Base-by-base conservation (phyloP, 2,329 filamentous ascomycete genomes). In the Colletotrichum simmondsii region DNA sequence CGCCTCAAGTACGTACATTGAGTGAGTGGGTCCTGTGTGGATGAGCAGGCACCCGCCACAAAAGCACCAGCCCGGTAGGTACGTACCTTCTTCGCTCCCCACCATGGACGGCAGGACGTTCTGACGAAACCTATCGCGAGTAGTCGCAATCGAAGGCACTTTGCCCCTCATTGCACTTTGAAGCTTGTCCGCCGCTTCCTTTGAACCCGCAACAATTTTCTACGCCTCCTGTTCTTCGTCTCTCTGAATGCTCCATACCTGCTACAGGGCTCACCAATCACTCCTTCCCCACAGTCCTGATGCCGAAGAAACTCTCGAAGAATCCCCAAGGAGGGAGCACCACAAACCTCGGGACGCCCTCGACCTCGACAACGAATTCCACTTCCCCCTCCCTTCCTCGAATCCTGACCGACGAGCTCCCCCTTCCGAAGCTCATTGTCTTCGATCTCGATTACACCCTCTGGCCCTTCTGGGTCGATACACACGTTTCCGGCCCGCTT, bases 381-480 rank as follows among this genome's bases (percentile, higher is more conserved):
- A 67, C 76, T 61, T 72, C 76, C 66, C 71, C 71, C 66, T 58
- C 74, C 60, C 78, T 83, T 32, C 87, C 87, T 5, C 42, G 80
- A 26, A 85, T 86, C 76, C 85, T 90, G 49, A 78, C 80, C 76
- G 87, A 90, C 81, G 83, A 90, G 54, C 89, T 91, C 0, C 94
- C 95, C 0, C 89, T 98, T 1, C 95, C 95, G 0, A 91, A 92
- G 74, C 88, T 98, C 76, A 89, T 98, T 77, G 94, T 97, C 75
- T 98, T 98, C 85, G 97, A 98, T 82, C 91, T 98, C 75, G 96
- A 98, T 87, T 98, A 98, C 87, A 98, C 97, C 0, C 88, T 98
- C n/a, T 98, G 96, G 97, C 95, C 95, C 5, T 98, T 98, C 84
- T 98, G 96, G 96, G 92, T 97, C 1, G 97, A 98, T 85, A 98